A percentile compares a stretch with the other conserved stretches of the same genome.
Conservation (phyloP, 1,284 basidiomycete genomes). For the Cryptococcus sp. region DNA sequence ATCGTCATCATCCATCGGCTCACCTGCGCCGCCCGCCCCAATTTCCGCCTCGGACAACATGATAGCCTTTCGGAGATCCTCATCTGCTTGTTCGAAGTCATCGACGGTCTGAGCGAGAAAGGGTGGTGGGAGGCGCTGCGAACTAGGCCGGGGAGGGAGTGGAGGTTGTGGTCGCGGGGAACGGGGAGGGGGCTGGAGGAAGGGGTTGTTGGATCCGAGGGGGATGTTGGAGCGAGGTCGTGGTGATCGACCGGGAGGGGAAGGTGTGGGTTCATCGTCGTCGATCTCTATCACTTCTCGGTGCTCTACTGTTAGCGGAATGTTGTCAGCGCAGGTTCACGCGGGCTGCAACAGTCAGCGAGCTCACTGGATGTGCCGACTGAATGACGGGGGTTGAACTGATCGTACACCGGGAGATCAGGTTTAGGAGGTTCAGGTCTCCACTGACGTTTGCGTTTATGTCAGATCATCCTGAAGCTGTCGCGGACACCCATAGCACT, state of each 20-base stretch:
- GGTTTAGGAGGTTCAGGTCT: constrained; percentile 11
- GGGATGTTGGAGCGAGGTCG: constrained; percentile 15
- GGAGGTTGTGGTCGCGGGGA: background rate
- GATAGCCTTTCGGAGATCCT: constrained; percentile 12
- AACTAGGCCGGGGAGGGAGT: too few relatives aligned
- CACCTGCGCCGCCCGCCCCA: background rate
- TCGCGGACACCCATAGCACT: constrained; percentile 8
- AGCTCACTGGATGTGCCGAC: constrained; percentile 10
- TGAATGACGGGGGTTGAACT: constrained; percentile 5
- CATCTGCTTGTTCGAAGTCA: constrained; percentile 10
- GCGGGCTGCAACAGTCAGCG: background rate
- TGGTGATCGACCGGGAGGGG: constrained; percentile 1
- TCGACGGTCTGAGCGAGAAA: background rate
- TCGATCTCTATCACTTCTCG: constrained; percentile 19
- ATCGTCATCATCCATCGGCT: constrained; percentile 9
- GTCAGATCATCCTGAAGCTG: background rate
- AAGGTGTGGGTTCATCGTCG: background rate
- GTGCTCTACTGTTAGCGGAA: constrained; percentile 16
- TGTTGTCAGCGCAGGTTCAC: background rate
- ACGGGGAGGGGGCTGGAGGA: background rate
- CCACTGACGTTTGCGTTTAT: constrained; percentile 15
- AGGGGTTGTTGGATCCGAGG: constrained; percentile 27
- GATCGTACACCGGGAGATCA: background rate
- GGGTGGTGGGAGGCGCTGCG: background rate
- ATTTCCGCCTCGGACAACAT: constrained; percentile 12